phyloP scores from a whole-genome alignment of 2,329 filamentous ascomycete genomes.

The Stagonosporopsis chrysanthemi region DNA sequence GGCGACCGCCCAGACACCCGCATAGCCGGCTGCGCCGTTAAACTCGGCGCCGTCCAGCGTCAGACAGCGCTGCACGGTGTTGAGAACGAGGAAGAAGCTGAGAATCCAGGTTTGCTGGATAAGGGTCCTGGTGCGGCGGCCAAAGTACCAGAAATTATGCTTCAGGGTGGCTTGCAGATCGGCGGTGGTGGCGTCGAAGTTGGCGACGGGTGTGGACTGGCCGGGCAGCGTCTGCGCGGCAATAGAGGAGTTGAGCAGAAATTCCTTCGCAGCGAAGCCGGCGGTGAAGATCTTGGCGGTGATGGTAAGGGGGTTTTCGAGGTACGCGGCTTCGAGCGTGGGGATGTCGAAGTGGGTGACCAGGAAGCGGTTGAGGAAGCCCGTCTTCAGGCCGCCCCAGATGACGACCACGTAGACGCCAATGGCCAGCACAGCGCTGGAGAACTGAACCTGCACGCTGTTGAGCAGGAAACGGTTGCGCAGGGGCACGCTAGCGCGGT shows the following conservation, averaged over 20 bases:
- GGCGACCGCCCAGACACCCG: constrained; percentile 75
- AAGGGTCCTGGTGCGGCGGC: constrained; percentile 69
- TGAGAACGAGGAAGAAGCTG: constrained; percentile 55
- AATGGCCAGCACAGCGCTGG: constrained; percentile 73
- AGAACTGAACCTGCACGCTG: constrained; percentile 53
- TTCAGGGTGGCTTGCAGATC: constrained; percentile 73
- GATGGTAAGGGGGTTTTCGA: constrained; percentile 59
- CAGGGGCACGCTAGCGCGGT: constrained; percentile 61
- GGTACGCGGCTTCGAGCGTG: constrained; percentile 72
- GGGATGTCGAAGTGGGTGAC: constrained; percentile 77
- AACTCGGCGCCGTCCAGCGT: constrained; percentile 75
- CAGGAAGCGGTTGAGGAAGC: constrained; percentile 72
- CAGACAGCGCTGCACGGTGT: constrained; percentile 70
- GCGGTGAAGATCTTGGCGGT: constrained; percentile 68
- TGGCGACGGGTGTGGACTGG: constrained; percentile 55
- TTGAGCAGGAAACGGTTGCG: constrained; percentile 54
- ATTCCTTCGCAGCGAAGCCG: constrained; percentile 74
- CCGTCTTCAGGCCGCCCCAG: constrained; percentile 71
- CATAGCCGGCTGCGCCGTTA: constrained; percentile 75
- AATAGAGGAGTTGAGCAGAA: constrained; percentile 77
- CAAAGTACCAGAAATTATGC: constrained; percentile 77
- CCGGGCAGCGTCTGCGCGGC: constrained; percentile 62
- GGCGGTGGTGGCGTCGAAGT: constrained; percentile 71
- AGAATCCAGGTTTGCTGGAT: constrained; percentile 63
- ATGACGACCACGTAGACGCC: constrained; percentile 78